A percentile compares a stretch with the other conserved stretches of the same genome.
Conservation (phyloP, 495 filamentous ascomycete species). For the Hypoxylon fuscum region DNA sequence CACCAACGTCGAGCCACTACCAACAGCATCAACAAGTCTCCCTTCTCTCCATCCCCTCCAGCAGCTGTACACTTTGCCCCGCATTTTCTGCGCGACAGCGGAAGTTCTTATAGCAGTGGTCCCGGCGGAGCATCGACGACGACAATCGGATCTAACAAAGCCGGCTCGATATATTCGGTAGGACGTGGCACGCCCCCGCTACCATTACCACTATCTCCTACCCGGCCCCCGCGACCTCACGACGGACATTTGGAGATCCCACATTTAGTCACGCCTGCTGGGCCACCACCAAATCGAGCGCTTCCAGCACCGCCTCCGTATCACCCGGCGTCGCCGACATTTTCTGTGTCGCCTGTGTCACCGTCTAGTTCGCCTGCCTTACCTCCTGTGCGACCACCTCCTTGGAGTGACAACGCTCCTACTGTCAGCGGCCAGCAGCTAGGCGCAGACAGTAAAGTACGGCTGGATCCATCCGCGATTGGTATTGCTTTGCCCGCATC, state of each 20-base stretch:
- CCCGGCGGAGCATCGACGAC: constrained; percentile 19
- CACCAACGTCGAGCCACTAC: constrained; percentile 35
- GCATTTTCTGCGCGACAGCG: constrained; percentile 34
- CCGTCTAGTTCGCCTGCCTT: constrained; percentile 12
- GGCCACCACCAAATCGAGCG: constrained; percentile 44
- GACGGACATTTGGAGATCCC: constrained; percentile 46
- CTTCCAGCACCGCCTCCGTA: constrained; percentile 42
- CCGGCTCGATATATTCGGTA: constrained; percentile 21
- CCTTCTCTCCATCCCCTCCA: constrained; percentile 21
- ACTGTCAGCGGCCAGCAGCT: neutral
- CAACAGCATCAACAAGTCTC: constrained; percentile 20
- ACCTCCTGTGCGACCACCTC: neutral
- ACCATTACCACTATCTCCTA: constrained; percentile 35
- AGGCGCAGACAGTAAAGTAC: neutral
- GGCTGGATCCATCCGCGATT: neutral
- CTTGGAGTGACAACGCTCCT: neutral
- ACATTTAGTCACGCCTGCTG: constrained; percentile 43
- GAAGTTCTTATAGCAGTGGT: constrained; percentile 32
- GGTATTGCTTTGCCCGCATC: constrained; percentile 5
- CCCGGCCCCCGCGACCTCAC: constrained; percentile 44
- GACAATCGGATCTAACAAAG: constrained; percentile 29
- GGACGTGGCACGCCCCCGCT: constrained; percentile 7
- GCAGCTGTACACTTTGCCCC: constrained; percentile 26
- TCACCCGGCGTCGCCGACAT: constrained; percentile 38
- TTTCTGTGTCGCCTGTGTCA: constrained; percentile 29